A percentile compares a stretch with the other conserved stretches of the same genome.
These are phyloP conservation scores for Corynascus novoguineensis DNA, from an alignment of 495 filamentous ascomycete species.

Conservation along the genomic window DNA sequence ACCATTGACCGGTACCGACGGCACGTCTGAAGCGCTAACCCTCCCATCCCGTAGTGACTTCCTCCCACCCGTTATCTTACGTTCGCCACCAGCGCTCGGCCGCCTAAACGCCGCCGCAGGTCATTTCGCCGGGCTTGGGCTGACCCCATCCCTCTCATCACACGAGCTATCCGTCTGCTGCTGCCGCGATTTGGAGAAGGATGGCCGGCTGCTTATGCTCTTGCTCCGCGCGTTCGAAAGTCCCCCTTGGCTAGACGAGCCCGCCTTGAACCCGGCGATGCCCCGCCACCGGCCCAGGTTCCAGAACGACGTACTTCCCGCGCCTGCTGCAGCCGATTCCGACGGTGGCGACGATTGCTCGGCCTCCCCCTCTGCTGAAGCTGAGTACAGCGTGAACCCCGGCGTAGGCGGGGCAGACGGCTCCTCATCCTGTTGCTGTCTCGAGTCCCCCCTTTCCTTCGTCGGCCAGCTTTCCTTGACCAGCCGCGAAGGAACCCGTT, in stretches of 20 bases:
- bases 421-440: slow-evolving; percentile 16
- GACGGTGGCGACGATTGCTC: slow-evolving; percentile 13
- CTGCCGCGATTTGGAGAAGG: slow-evolving; percentile 4
- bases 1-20: not conserved
- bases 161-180: not conserved
- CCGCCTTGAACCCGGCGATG: slow-evolving; percentile 28
- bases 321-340: slow-evolving; percentile 17
- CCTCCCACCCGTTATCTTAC: slow-evolving; percentile 16
- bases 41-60: slow-evolving; percentile 16
- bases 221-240: slow-evolving; percentile 4
- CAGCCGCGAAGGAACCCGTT: slow-evolving; percentile 9
- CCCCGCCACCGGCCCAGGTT: slow-evolving; percentile 42
- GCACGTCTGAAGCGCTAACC: slow-evolving; percentile 3
- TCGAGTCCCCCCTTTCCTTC: slow-evolving; percentile 10
- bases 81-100: not conserved
- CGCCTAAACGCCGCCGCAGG: not conserved
- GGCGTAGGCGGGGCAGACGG: slow-evolving; percentile 29
- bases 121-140: not conserved
- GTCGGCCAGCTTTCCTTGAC: slow-evolving; percentile 1
- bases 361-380: slow-evolving; percentile 27
- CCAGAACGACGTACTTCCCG: slow-evolving; percentile 37
- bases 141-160: not conserved
- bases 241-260: slow-evolving; percentile 5
- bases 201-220: slow-evolving; percentile 15
- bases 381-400: slow-evolving; percentile 37